Conservation (phyloP, 2,329 filamentous ascomycete species). For the Cercospora zeae-maydis region DNA sequence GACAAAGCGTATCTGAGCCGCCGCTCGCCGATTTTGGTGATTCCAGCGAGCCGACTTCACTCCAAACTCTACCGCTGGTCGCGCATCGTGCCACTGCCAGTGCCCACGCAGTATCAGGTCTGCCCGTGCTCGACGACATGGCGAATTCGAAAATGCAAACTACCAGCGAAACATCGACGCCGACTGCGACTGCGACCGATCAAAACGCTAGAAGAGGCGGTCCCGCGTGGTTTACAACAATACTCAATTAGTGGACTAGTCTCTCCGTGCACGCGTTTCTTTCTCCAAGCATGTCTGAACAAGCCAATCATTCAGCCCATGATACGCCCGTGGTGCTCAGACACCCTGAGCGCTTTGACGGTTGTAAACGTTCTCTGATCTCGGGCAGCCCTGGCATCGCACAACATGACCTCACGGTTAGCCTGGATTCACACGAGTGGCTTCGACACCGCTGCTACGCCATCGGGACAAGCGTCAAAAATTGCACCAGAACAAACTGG, state of each 20-base stretch:
- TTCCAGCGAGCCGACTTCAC: neutral
- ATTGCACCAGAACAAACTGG: no score
- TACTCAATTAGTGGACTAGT: constrained; percentile 5
- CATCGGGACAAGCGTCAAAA: no score
- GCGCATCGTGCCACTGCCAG: neutral
- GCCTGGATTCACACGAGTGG: no score
- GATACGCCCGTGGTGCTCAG: no score
- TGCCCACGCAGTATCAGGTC: neutral
- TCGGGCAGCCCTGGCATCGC: no score
- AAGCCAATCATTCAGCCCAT: no score
- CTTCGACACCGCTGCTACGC: no score
- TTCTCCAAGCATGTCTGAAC: neutral
- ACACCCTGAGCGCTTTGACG: no score
- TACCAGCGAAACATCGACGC: neutral
- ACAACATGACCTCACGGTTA: no score
- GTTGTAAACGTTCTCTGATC: no score
- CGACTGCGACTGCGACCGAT: neutral
- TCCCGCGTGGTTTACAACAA: constrained; percentile 8
- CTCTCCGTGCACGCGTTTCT: neutral
- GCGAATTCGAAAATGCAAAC: neutral
- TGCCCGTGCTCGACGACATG: neutral
- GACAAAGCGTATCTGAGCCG: neutral
- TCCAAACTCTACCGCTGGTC: neutral
- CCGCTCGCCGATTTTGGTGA: neutral
- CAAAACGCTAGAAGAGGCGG: neutral